Evolutionary conservation across 2,329 filamentous ascomycete genomes (phyloP).

Genomic region (Ciborinia camelliae): DNA sequence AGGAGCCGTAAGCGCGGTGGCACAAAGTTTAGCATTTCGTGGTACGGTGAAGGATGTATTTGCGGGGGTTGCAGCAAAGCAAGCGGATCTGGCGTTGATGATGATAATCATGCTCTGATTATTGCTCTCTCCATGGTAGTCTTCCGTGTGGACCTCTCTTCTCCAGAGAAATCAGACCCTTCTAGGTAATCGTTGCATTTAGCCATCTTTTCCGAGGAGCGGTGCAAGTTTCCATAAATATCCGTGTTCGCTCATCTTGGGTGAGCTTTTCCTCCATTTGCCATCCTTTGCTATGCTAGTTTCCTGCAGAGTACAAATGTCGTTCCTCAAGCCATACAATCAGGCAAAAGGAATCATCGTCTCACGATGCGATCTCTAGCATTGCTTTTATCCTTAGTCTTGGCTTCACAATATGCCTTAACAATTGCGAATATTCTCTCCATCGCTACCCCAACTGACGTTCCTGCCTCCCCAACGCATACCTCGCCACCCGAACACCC

Average conservation of each 20-base stretch:
- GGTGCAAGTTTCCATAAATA: constrained; percentile 11
- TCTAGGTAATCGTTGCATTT: constrained; percentile 3
- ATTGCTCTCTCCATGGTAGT: neutral
- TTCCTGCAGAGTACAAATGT: constrained; percentile 15
- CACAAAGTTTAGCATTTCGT: neutral
- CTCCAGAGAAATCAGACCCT: constrained; percentile 11
- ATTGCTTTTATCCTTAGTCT: neutral
- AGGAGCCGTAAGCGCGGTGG: neutral
- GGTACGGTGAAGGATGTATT: neutral
- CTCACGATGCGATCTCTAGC: constrained; percentile 14
- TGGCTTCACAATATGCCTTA: constrained; percentile 1
- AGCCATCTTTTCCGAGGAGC: constrained; percentile 11
- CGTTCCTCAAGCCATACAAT: constrained; percentile 10
- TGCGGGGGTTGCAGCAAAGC: constrained; percentile 10
- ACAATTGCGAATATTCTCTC: constrained; percentile 16
- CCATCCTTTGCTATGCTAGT: neutral
- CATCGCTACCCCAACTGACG: neutral
- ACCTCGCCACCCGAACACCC: neutral
- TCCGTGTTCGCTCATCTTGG: constrained; percentile 3
- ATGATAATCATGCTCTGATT: neutral
- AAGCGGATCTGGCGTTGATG: neutral
- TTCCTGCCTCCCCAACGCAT: neutral
- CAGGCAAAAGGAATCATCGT: constrained; percentile 6
- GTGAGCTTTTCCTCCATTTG: neutral
- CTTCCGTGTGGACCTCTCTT: constrained; percentile 6